A percentile compares a stretch with the other conserved stretches of the same genome.
Evolutionary conservation across 2,329 filamentous ascomycete species (phyloP).

Genomic region (Piedraia hortae): DNA sequence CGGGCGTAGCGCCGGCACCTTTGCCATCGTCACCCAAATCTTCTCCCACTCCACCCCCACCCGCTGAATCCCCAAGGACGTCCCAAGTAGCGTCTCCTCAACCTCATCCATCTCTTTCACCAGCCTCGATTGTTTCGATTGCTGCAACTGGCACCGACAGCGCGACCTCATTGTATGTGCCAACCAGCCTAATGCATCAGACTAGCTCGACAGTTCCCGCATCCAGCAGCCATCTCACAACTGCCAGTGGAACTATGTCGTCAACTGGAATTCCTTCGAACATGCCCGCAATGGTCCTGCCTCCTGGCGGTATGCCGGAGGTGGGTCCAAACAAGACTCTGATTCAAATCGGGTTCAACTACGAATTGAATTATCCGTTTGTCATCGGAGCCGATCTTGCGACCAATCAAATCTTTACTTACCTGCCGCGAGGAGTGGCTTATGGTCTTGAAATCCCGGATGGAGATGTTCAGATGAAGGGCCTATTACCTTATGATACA

Average conservation of each 20-base stretch:
- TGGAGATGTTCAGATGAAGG: slow-evolving; percentile 35
- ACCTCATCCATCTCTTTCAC: neutral
- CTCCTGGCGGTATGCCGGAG: slow-evolving; percentile 28
- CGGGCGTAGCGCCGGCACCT: neutral
- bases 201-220: slow-evolving; percentile 9
- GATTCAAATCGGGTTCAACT: slow-evolving; percentile 66
- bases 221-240: slow-evolving; percentile 2
- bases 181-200: slow-evolving; percentile 34
- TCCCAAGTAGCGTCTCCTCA: slow-evolving; percentile 1
- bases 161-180: slow-evolving; percentile 22
- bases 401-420: slow-evolving; percentile 61
- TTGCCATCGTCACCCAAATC: slow-evolving; percentile 1
- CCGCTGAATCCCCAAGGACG: slow-evolving; percentile 1
- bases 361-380: slow-evolving; percentile 58
- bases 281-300: slow-evolving; percentile 50
- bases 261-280: slow-evolving; percentile 31
- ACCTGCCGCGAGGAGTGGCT: slow-evolving; percentile 42
- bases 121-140: slow-evolving; percentile 15
- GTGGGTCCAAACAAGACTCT: slow-evolving; percentile 35
- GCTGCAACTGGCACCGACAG: slow-evolving; percentile 20
- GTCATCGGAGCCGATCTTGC: slow-evolving; percentile 44
- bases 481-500: slow-evolving; percentile 53
- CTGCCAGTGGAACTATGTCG: slow-evolving; percentile 12
- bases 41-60: slow-evolving; percentile 1
- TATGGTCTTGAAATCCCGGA: slow-evolving; percentile 27